A percentile compares a stretch with the other conserved stretches of the same genome.
Conservation (phyloP, 2,329 filamentous ascomycete genomes). For the Ophiostoma australiae region DNA sequence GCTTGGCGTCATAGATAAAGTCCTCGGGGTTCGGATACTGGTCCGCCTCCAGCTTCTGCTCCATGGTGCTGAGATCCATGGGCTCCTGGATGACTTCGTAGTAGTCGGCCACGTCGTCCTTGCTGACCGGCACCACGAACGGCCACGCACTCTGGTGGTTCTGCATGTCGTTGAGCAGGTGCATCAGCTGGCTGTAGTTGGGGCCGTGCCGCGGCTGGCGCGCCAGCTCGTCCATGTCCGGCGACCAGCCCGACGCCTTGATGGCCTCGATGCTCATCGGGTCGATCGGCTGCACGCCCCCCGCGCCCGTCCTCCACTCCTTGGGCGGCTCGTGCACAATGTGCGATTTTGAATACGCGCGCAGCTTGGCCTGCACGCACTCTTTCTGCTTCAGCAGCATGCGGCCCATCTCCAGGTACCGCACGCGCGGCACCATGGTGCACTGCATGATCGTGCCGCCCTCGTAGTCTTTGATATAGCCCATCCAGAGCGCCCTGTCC, state of each 20-base stretch:
- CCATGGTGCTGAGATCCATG: constrained; percentile 96
- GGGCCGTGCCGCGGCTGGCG: constrained; percentile 92
- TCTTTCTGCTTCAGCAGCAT: constrained; percentile 98
- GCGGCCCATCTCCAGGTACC: constrained; percentile 85
- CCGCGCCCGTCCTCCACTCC: constrained; percentile 57
- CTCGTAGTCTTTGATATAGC: constrained; percentile 99
- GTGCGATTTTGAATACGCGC: constrained; percentile 83
- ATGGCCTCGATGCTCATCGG: constrained; percentile 84
- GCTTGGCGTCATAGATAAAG: constrained; percentile 79
- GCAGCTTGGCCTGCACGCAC: constrained; percentile 88
- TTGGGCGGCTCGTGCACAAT: constrained; percentile 79
- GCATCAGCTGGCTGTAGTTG: constrained; percentile 89
- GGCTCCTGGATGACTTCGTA: constrained; percentile 97
- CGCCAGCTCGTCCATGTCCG: constrained; percentile 95
- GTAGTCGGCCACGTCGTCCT: constrained; percentile 96
- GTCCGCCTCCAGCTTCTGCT: constrained; percentile 88
- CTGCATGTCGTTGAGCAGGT: constrained; percentile 89
- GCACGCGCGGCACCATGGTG: constrained; percentile 89
- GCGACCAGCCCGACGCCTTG: constrained; percentile 87
- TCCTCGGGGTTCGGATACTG: constrained; percentile 88
- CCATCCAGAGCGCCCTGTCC: constrained; percentile 91
- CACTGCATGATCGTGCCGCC: constrained; percentile 99
- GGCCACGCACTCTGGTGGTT: constrained; percentile 93
- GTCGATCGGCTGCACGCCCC: constrained; percentile 69
- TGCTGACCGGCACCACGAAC: constrained; percentile 87